Percentiles rank a stretch among this genome's conserved stretches.
Conservation (phyloP, 2,329 filamentous ascomycete species). For the Pseudogymnoascus sp. region DNA sequence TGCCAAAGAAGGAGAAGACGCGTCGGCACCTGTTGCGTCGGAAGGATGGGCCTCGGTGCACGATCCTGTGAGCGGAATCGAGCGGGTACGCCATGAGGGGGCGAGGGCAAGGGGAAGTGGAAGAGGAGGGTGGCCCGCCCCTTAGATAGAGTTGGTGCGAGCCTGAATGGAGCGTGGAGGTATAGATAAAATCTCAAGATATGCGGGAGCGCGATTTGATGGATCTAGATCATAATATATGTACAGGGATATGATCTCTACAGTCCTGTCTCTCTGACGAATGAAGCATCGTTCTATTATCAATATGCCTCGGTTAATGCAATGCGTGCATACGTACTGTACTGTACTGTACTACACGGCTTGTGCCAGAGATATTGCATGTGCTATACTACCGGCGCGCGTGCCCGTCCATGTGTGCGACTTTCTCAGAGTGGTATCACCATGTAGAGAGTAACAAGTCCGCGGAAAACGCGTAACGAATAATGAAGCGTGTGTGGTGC, state of each 20-base stretch:
- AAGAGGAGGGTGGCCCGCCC: not conserved
- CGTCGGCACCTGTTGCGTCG: conserved; percentile 8
- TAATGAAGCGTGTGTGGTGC: not conserved
- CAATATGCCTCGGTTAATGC: not conserved
- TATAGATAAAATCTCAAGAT: conserved; percentile 5
- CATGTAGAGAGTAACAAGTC: not conserved
- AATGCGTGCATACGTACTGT: not conserved
- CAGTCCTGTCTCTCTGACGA: not conserved
- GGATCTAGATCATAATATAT: conserved; percentile 6
- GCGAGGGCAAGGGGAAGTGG: not conserved
- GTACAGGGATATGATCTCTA: conserved; percentile 7
- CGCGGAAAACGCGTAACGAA: not conserved
- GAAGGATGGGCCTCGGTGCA: conserved; percentile 25
- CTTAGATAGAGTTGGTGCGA: conserved; percentile 1
- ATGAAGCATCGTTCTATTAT: not conserved
- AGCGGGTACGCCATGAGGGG: not conserved
- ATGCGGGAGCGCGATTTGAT: conserved; percentile 1
- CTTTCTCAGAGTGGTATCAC: conserved; percentile 1
- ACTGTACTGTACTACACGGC: too few species aligned
- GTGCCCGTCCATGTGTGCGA: not conserved
- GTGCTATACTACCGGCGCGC: not conserved
- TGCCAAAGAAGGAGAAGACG: conserved; percentile 28
- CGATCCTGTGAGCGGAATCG: conserved; percentile 28
- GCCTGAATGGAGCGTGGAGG: not conserved
- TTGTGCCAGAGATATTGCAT: not conserved